A percentile compares a stretch with the other conserved stretches of the same genome.
Conservation (phyloP, 257 asterid species). For the Solanum neorickii region DNA sequence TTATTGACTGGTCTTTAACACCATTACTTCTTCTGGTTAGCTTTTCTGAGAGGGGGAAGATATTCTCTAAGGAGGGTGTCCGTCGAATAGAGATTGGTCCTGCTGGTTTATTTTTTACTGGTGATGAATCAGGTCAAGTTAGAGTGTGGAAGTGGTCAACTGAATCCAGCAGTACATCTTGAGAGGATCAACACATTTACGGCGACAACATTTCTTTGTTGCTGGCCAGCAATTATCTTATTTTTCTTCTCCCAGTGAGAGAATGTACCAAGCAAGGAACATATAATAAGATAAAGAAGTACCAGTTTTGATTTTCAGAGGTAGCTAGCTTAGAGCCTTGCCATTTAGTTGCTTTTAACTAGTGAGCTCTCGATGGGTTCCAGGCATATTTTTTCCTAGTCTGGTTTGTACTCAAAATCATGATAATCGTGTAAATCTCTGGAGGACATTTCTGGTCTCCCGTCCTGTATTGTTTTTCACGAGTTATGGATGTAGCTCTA, state of each 20-base stretch:
- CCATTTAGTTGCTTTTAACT: neutral
- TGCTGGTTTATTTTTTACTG: slow-evolving; percentile 78
- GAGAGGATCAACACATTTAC: neutral
- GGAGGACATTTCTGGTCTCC: neutral
- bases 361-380: neutral
- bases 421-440: neutral
- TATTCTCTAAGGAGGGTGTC: slow-evolving; percentile 61
- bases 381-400: neutral
- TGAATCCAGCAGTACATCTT: slow-evolving; percentile 27
- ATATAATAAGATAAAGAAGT: neutral
- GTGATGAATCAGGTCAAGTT: slow-evolving; percentile 86
- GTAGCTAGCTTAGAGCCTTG: neutral
- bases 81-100: slow-evolving; percentile 85
- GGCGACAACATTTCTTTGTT: neutral
- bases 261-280: neutral
- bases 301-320: slow-evolving; percentile 11
- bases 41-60: slow-evolving; percentile 81
- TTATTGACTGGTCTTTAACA: neutral
- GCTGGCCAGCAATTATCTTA: neutral
- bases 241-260: neutral
- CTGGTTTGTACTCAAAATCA: neutral
- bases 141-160: slow-evolving; percentile 83
- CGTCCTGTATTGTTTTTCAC: neutral
- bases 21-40: slow-evolving; percentile 16
- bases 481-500: neutral